These are phyloP conservation scores for Chenopodium berlandieri DNA, from an alignment of 148 eudicot species.

Conservation along the genomic window DNA sequence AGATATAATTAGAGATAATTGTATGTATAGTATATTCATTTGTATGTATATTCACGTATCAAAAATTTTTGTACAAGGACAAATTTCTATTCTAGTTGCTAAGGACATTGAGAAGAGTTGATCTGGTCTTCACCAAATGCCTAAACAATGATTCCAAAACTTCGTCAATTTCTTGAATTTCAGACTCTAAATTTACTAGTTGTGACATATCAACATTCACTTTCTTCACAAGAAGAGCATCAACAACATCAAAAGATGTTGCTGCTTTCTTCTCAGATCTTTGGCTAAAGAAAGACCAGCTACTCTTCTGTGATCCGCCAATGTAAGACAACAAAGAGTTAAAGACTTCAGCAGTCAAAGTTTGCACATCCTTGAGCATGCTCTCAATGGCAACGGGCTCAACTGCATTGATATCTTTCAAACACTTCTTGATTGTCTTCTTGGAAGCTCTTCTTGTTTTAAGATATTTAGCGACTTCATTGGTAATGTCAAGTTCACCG, in stretches of 20 bases:
- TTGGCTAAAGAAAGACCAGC: slow-evolving; percentile 19
- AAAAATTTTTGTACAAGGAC: background rate
- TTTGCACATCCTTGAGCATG: slow-evolving; percentile 19
- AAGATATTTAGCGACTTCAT: slow-evolving; percentile 11
- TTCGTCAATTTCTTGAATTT: slow-evolving; percentile 36
- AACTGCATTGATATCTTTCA: slow-evolving; percentile 22
- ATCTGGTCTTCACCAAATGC: slow-evolving; percentile 41
- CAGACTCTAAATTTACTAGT: slow-evolving; percentile 21
- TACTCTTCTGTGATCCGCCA: background rate
- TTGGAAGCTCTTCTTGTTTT: slow-evolving; percentile 14
- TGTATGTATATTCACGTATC: background rate
- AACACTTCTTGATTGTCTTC: slow-evolving; percentile 23
- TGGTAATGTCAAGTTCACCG: slow-evolving; percentile 4
- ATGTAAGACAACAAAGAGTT: too few species aligned
- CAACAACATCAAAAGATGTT: slow-evolving; percentile 16
- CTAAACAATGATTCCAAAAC: slow-evolving; percentile 38
- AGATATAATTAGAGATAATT: background rate
- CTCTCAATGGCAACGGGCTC: background rate
- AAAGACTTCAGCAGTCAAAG: too few species aligned
- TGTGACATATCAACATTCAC: background rate
- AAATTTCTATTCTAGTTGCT: slow-evolving; percentile 27
- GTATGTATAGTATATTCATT: background rate
- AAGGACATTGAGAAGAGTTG: slow-evolving; percentile 41
- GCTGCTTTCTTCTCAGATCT: background rate
- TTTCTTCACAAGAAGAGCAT: slow-evolving; percentile 16